These are phyloP conservation scores for Trypanosoma platydactyli DNA, from an alignment of 208 protist genomes.

Conservation along the genomic window DNA sequence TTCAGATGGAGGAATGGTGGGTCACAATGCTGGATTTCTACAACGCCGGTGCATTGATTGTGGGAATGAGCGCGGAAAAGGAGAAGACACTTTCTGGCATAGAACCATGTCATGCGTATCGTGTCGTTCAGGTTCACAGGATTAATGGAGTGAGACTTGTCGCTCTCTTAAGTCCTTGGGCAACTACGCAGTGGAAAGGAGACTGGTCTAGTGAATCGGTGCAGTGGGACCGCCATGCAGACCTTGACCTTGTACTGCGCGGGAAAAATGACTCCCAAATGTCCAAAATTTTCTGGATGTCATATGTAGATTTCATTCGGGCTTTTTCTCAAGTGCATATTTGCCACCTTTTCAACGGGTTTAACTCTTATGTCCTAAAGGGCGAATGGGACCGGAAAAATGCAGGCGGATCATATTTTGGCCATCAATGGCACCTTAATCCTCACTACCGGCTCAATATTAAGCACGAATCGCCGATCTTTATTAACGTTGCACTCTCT, in stretches of 20 bases:
- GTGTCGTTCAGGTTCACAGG: conserved; percentile 56
- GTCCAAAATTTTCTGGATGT: conserved; percentile 72
- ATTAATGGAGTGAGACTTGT: conserved; percentile 65
- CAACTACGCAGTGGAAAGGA: conserved; percentile 48
- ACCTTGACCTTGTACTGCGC: conserved; percentile 49
- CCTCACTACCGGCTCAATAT: conserved; percentile 74
- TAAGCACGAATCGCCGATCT: conserved; percentile 37
- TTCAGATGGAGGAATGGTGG: conserved; percentile 55
- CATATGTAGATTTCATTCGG: conserved; percentile 72
- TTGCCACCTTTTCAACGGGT: conserved; percentile 59
- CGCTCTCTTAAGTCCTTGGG: conserved; percentile 51
- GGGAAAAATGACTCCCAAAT: conserved; percentile 6
- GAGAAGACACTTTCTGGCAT: conserved; percentile 50
- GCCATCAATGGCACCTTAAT: conserved; percentile 68
- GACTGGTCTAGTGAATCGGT: conserved; percentile 76
- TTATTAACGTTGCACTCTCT: conserved; percentile 61
- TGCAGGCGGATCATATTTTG: conserved; percentile 49
- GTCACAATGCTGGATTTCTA: conserved; percentile 33
- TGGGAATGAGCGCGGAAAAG: conserved; percentile 42
- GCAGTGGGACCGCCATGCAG: conserved; percentile 63
- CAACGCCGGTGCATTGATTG: conserved; percentile 25
- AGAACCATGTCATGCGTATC: conserved; percentile 48
- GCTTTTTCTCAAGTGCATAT: conserved; percentile 69
- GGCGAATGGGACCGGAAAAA: conserved; percentile 55
- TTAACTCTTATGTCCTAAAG: conserved; percentile 45